Percentiles rank a stretch among this genome's conserved stretches.
These are phyloP conservation scores for Alternaria metachromatica DNA, from an alignment of 2,329 filamentous ascomycete species.

Conservation along the genomic window DNA sequence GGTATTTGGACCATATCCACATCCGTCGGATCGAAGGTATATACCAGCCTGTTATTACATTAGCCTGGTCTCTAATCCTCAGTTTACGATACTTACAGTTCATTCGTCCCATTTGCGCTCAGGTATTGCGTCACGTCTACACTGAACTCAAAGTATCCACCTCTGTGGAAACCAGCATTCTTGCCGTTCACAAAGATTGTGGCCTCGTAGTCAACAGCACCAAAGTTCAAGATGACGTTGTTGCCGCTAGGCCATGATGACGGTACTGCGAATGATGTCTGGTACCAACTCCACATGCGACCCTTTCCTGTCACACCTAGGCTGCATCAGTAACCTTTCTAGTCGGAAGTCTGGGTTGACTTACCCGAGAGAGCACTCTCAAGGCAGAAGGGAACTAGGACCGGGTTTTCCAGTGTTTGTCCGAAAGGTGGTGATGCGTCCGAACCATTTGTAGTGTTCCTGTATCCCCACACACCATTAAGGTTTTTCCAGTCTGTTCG, in stretches of 20 bases:
- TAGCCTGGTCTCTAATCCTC: not conserved
- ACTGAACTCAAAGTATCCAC: conserved; percentile 68
- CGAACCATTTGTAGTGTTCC: conserved; percentile 50
- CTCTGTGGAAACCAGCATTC: conserved; percentile 60
- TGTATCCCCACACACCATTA: conserved; percentile 66
- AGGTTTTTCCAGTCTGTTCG: conserved; percentile 63
- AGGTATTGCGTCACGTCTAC: conserved; percentile 63
- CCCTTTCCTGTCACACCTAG: conserved; percentile 51
- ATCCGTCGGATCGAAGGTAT: conserved; percentile 73
- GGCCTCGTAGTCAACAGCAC: conserved; percentile 65
- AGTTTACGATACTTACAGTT: conserved; percentile 53
- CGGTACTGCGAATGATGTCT: conserved; percentile 60
- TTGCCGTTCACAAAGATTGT: conserved; percentile 66
- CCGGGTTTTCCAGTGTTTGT: conserved; percentile 51
- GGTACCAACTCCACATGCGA: conserved; percentile 56
- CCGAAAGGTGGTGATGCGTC: conserved; percentile 55
- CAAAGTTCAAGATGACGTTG: conserved; percentile 62
- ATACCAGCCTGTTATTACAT: conserved; percentile 60
- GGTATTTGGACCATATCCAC: conserved; percentile 62
- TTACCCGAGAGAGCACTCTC: conserved; percentile 61
- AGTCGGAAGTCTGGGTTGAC: conserved; percentile 13
- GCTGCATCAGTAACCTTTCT: conserved; percentile 47
- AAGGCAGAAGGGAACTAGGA: conserved; percentile 61
- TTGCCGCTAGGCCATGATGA: conserved; percentile 52
- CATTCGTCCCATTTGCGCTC: conserved; percentile 56